Conservation (phyloP, 2,329 filamentous ascomycete genomes). For the Fusarium sp. region DNA sequence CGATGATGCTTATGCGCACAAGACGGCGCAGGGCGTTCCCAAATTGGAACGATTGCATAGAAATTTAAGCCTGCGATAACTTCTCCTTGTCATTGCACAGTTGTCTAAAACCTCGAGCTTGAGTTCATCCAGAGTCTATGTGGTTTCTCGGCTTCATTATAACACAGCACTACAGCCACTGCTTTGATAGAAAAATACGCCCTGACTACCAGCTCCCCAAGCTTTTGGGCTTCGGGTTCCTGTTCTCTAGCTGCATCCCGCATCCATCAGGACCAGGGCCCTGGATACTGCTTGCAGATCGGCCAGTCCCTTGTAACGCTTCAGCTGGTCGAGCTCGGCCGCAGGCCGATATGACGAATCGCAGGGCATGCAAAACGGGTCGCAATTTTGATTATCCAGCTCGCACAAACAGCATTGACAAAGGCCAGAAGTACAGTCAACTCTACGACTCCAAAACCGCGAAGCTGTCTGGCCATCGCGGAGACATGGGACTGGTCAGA, state of each 20-base stretch:
- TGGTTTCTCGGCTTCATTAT: neutral
- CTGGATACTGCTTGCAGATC: slow-evolving; percentile 43
- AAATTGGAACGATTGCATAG: neutral
- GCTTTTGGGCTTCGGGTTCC: slow-evolving; percentile 27
- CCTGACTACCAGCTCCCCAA: slow-evolving; percentile 4
- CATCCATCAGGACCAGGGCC: slow-evolving; percentile 38
- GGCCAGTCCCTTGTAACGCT: slow-evolving; percentile 37
- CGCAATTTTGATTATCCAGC: neutral
- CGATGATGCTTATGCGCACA: neutral
- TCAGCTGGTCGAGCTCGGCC: slow-evolving; percentile 22
- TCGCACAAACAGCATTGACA: neutral
- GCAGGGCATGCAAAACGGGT: slow-evolving; percentile 17
- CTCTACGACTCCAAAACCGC: slow-evolving; percentile 10
- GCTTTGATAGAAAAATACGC: neutral
- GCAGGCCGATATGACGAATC: slow-evolving; percentile 37
- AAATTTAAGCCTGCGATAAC: neutral
- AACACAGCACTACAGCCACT: neutral
- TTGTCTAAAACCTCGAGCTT: neutral
- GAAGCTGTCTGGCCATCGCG: neutral
- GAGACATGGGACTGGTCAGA: slow-evolving; percentile 21
- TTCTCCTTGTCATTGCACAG: neutral
- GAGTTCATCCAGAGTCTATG: neutral
- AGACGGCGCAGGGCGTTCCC: slow-evolving; percentile 13
- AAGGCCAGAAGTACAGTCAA: neutral
- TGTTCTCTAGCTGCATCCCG: slow-evolving; percentile 36